Base-by-base conservation (phyloP, 371 early-diverging fungal species). In the Mucor sp. region DNA sequence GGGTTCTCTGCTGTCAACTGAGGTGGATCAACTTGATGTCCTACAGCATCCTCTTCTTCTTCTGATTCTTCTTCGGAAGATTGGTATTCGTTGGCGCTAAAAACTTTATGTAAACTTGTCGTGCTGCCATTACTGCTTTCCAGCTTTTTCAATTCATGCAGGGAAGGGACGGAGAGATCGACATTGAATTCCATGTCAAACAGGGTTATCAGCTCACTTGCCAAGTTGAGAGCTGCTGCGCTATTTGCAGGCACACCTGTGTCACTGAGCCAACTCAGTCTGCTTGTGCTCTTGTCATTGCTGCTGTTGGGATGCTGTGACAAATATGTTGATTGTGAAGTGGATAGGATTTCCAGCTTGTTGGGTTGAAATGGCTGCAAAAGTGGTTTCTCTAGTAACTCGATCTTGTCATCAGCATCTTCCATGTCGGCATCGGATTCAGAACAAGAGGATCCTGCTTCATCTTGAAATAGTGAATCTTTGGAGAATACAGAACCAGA, bases 101-200 rank as follows among this genome's bases (percentile, higher is more conserved):
- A 60, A 4, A 60, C 43, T 19, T 60, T 37, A 27, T 60, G 39
- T 2, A 60, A 25, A 17, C 21, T 35, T 27, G 60, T 60, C n/a
- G 60, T 41, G 8, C 47, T 61, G 14, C 27, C 39, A 23, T 37
- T 59, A 23, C 41, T 41, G 9, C 59, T 32, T 44, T 61, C 61
- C 27, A 43, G 30, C 19, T n/a, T 23, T 21, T 28, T 61, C 9
- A 30, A 12, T 6, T 43, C 30, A n/a, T 44, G 44, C n/a, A 44
- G 7, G n/a, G 44, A 44, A 4, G 48, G 61, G 2, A 61, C 15
- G 6, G 71, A 62, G 2, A 77, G 70, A 66, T 79, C 80, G 7
- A 79, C 73, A 30, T 68, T 67, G 37, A 80, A 80, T n/a, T 80
- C 80, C 80, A 80, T 80, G 58, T 80, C 77, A 66, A 80, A 80